Base-by-base conservation (phyloP, 192 early-diverging fungal species). In the Backusella macrospora region DNA sequence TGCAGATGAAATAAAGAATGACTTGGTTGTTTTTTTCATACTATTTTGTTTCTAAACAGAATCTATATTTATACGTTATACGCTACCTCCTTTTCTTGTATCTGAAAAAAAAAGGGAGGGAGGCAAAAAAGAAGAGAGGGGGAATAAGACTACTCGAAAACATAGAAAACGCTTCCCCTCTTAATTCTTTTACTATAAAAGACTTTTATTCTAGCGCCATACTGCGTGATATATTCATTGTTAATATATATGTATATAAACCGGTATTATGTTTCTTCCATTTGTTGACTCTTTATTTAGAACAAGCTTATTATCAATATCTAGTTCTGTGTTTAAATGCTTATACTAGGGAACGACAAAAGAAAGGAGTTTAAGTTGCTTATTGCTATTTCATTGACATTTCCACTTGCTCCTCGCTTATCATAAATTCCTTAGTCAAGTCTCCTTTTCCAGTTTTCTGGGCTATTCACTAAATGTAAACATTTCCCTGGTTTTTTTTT, bases 371-470 rank as follows among this genome's bases (percentile, higher is more conserved):
- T 65, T 4, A 39, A 21, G 38, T 39, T 40, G 63, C n/a, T n/a
- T 39, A 0, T 15, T 65, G n/a, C 6, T 65, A 34, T 29, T 14
- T 8, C 9, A 65, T 40, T 39, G 63, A 6, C 63, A 65, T 59
- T 59, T 59, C 52, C 26, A 59, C 21, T 13, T 2, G 0, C 52
- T 59, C 52, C 52, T 59, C 3, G 26, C 12, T 59, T 59, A 23
- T 59, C 52, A 12, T 59, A 59, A 59, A 59, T 59, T 59, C 52
- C 21, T 59, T 21, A 59, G 3, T 26, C 8, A 59, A 26, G 13
- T 12, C 52, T 59, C 52, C 52, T 55, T 55, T 55, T 55, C 49
- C 49, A 55, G 49, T 3, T 55, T 21, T 55, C 49, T 55, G 49
- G 49, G 49, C 18, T 26, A 52, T 52, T 52, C 21, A 52, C 49